phyloP scores from a whole-genome alignment of 164 flowering plant genomes.

The Macadamia tetraphylla region DNA sequence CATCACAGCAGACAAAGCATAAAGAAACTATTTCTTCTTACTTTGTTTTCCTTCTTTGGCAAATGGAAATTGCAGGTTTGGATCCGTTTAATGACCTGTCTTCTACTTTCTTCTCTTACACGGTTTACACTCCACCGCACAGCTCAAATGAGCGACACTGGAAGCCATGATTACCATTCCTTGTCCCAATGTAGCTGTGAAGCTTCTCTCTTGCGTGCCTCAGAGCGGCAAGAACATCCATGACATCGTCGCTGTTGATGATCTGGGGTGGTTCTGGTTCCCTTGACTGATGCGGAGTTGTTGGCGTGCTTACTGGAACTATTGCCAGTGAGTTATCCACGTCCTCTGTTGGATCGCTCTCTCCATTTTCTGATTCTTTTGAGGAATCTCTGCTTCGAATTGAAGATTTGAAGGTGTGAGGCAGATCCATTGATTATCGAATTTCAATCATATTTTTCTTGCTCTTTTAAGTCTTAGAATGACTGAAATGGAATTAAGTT shows the following conservation, averaged over 20 bases:
- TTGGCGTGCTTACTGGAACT: conserved; percentile 27
- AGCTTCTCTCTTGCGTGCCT: conserved; percentile 44
- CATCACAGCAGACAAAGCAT: too few relatives aligned
- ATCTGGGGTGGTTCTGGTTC: conserved; percentile 15
- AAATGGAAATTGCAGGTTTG: too few relatives aligned
- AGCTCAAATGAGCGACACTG: conserved; percentile 10
- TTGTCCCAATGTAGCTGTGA: conserved; percentile 39
- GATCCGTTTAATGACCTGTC: too few relatives aligned
- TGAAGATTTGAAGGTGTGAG: conserved; percentile 4
- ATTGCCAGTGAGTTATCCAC: conserved; percentile 44
- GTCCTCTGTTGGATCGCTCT: conserved; percentile 10
- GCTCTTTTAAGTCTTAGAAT: background rate
- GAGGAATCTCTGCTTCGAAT: background rate
- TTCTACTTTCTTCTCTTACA: conserved; percentile 1
- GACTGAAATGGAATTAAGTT: background rate
- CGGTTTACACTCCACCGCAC: background rate
- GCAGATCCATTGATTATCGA: background rate
- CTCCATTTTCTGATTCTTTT: background rate
- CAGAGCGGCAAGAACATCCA: conserved; percentile 47
- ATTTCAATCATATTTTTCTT: background rate
- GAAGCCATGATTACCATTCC: conserved; percentile 1
- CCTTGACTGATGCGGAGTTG: background rate
- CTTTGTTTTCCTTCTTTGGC: too few relatives aligned
- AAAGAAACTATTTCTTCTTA: too few relatives aligned
- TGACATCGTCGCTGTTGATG: conserved; percentile 21